Base-by-base conservation (phyloP, 2,329 filamentous ascomycete species). In the Coleophoma crateriformis region DNA sequence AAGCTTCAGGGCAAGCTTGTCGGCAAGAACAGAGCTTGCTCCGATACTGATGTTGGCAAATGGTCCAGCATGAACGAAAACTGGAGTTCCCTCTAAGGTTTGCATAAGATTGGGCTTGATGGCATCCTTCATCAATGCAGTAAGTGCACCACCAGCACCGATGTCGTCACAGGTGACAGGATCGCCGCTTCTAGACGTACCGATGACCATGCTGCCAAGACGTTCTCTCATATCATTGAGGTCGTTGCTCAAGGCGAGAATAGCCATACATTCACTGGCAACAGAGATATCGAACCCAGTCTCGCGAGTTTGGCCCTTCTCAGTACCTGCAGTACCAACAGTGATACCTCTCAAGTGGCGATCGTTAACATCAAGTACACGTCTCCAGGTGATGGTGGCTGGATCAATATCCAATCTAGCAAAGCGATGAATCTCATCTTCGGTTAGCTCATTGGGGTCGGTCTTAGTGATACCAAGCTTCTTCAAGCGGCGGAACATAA, bases 21-120 rank as follows among this genome's bases (percentile, higher is more conserved):
- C 94, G 14, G 94, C 92, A 51, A 99, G 78, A 50, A 97, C 88
- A 8, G 91, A 96, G 71, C 89, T 96, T 68, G 95, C 94, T 45
- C 94, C 94, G 57, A 99, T 97, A 69, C 87, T 92, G 68, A 99
- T 99, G 70, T 99, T 99, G 65, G 94, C 94, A 63, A 99, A 99
- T 14, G 94, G 94, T 4, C 94, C 94, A 19, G 94, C 94, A 64
- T 99, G 94, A 13, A 99, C 94, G 64, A 99, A 95, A 3, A 97
- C 94, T 0, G 94, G 94, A 7, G 94, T 99, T 27, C 94, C 94
- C 68, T 99, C 94, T 47, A 99, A 76, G 32, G 90, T 96, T 71
- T 99, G 94, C 94, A 99, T 97, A 56, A 99, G 75, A 72, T 96
- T 99, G 52, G 94, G 94, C 78, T 99, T 99, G 73, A 97, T 95